Evolutionary conservation across 768 basidiomycete genomes (phyloP), one percentile per base, ranked within the genome.

Genomic region (Boletus fagicola): DNA sequence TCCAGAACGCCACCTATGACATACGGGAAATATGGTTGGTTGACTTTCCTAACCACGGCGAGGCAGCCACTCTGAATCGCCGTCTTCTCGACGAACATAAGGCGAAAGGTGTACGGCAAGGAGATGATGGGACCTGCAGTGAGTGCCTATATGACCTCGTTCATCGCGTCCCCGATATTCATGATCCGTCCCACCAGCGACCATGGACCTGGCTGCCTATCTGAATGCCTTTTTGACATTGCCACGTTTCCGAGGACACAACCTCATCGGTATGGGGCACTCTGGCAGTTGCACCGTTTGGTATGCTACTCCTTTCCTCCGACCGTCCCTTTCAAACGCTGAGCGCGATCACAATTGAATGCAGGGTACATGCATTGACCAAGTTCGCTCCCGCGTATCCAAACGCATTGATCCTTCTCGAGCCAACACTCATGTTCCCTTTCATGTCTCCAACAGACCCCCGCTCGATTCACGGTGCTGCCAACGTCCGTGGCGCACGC

Each of bases 41-140:
- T 3, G 74, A 75, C 50, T 64, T 73, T 53, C 75, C 72, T 1
- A 75, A 75, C 50, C 74, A 75, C 33, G 74, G 75, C 6, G 66
- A 76, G 49, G 61, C 74, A 11, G 74, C 74, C 15, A 51, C 53
- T 7, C 46, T 72, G n/a, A 75, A 75, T 47, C 71, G 72, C 18
- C 36, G 30, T 46, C 44, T 63, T 20, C 65, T 72, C 30, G 63
- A 70, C 24, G 56, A 61, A 42, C 49, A 63, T 45, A 72, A 73
- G 53, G 50, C 48, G 8, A 52, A 48, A 1, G 52, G 54, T 22
- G 36, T 9, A 20, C 49, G n/a, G 4, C 49, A 57, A 11, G 48
- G 51, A 10, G 44, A n/a, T 16, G 56, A 50, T 8, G 62, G 63
- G 11, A 52, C 42, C 12, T 72, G 68, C 43, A 66, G 70, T 68